Conservation (phyloP, 139 green algal species). For the Gonium pectorale region DNA sequence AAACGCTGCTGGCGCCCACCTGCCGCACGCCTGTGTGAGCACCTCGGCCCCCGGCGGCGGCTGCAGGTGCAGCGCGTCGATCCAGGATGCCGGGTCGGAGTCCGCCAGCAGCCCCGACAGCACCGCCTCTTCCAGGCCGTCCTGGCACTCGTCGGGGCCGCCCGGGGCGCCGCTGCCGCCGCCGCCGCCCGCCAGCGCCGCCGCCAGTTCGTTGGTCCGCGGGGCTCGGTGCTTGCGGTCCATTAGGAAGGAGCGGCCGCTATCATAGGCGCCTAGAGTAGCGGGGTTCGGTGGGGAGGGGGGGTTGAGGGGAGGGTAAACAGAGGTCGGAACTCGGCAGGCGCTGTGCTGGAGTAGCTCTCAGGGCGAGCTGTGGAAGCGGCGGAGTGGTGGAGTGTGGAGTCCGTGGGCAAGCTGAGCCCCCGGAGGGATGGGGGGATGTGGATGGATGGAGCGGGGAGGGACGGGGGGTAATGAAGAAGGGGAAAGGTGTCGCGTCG, state of each 20-base stretch:
- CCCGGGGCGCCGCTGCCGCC: neutral
- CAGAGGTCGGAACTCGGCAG: too few species aligned
- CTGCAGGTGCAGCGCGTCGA: conserved; percentile 42
- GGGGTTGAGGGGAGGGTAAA: neutral
- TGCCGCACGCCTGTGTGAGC: conserved; percentile 47
- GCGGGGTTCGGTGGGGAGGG: neutral
- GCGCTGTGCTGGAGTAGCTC: too few species aligned
- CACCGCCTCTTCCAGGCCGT: conserved; percentile 39
- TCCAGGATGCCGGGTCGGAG: conserved; percentile 20
- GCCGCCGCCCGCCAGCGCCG: neutral
- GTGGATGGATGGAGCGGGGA: too few species aligned
- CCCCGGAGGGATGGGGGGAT: too few species aligned
- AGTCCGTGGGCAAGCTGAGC: too few species aligned
- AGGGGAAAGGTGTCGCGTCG: too few species aligned
- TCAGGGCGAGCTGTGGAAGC: too few species aligned
- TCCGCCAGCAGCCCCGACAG: conserved; percentile 15
- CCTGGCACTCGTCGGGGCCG: neutral
- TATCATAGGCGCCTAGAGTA: neutral
- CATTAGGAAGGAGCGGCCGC: neutral
- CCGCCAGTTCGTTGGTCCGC: neutral
- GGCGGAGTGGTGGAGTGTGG: too few species aligned
- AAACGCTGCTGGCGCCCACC: too few species aligned
- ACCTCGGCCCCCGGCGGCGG: conserved; percentile 37
- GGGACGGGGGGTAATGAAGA: too few species aligned
- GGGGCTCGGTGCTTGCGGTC: neutral